A percentile compares a stretch with the other conserved stretches of the same genome.
These are phyloP conservation scores for Luzula sylvatica DNA, from an alignment of 176 grass and related monocot genomes.

Conservation along the genomic window DNA sequence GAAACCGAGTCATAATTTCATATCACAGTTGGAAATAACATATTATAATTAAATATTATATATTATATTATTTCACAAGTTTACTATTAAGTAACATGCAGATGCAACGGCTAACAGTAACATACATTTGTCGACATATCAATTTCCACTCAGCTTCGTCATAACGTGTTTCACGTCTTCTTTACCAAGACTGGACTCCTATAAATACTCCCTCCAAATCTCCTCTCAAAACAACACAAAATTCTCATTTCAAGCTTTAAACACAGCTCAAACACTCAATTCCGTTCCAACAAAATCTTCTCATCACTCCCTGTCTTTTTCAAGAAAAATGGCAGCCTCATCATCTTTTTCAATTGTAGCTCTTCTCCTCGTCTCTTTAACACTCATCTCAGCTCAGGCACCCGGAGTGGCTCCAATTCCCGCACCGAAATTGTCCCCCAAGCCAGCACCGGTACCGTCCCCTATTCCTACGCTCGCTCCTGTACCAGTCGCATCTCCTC, in stretches of 20 bases:
- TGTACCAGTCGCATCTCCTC: not conserved
- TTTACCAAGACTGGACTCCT: no score
- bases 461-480: not conserved
- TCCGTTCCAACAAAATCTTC: no score
- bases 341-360: not conserved
- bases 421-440: not conserved
- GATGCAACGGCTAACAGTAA: no score
- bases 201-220: no score
- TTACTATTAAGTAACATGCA: no score
- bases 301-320: not conserved
- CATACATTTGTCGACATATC: no score
- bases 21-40: no score
- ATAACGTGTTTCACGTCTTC: no score
- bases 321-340: not conserved
- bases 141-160: no score
- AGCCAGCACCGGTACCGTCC: not conserved
- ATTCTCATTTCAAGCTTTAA: not conserved
- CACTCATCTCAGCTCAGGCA: not conserved
- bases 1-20: no score
- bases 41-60: no score
- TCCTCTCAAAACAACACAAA: not conserved
- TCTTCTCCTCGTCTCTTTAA: constrained; percentile 4
- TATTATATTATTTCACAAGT: no score
- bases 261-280: not conserved
- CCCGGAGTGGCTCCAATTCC: constrained; percentile 1